These are phyloP conservation scores for Fusarium albosuccineum DNA, from an alignment of 2,329 filamentous ascomycete genomes.

Conservation along the genomic window DNA sequence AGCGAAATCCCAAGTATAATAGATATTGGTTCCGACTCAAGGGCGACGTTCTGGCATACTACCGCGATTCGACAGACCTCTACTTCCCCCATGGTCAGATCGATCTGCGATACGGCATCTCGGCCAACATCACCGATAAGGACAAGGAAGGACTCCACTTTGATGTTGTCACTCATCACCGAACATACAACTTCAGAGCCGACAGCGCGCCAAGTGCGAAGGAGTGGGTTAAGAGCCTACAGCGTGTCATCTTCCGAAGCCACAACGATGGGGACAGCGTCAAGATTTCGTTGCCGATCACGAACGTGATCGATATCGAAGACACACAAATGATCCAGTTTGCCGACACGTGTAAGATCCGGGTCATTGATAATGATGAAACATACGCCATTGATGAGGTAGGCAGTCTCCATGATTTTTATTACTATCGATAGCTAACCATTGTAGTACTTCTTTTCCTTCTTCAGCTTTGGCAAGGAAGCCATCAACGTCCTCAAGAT, in stretches of 20 bases:
- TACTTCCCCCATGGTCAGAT: conserved; percentile 95
- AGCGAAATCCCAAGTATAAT: conserved; percentile 87
- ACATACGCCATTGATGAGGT: conserved; percentile 96
- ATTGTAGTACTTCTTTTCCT: conserved; percentile 92
- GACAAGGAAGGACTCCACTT: conserved; percentile 84
- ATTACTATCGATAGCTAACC: conserved; percentile 9
- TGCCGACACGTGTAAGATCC: conserved; percentile 92
- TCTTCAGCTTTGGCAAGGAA: conserved; percentile 88
- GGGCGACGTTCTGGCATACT: conserved; percentile 93
- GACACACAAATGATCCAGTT: conserved; percentile 92
- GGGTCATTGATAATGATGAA: conserved; percentile 93
- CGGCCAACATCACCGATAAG: conserved; percentile 81
- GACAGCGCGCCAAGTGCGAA: conserved; percentile 90
- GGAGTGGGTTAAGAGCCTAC: conserved; percentile 95
- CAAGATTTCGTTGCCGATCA: conserved; percentile 91
- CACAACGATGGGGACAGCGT: conserved; percentile 98
- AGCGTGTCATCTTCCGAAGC: conserved; percentile 94
- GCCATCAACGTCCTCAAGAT: conserved; percentile 83
- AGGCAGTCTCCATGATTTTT: conserved; percentile 41
- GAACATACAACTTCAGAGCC: conserved; percentile 88
- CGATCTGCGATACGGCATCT: conserved; percentile 91
- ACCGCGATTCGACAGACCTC: conserved; percentile 82
- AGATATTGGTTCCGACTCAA: conserved; percentile 95
- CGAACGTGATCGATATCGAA: conserved; percentile 92
- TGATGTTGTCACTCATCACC: conserved; percentile 82